Evolutionary conservation across 371 early-diverging fungal genomes (phyloP).

Genomic region (Chytridium lagenaria): DNA sequence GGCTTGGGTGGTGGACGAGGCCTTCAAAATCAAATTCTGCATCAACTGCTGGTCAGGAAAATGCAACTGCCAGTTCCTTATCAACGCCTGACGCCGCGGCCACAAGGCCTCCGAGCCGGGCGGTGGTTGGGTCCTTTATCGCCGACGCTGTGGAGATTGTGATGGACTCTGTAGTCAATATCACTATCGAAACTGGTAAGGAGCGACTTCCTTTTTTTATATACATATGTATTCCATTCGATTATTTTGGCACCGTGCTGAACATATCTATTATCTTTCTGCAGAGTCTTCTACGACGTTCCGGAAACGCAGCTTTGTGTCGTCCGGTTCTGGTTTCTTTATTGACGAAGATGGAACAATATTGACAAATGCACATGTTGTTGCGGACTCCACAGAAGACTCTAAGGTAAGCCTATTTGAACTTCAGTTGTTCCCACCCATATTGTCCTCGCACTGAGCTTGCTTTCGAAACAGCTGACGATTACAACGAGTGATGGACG

Average conservation of each 20-base stretch:
- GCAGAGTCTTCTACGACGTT: conserved; percentile 39
- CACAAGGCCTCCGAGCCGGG: not conserved
- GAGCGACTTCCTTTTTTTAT: not conserved
- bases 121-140: conserved; percentile 41
- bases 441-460: not conserved
- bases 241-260: too few relatives aligned
- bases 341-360: conserved; percentile 48
- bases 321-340: conserved; percentile 56
- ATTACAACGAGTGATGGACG: conserved; percentile 47
- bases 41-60: not conserved
- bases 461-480: conserved; percentile 31
- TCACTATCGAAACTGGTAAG: conserved; percentile 46
- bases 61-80: not conserved
- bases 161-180: conserved; percentile 52
- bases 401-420: conserved; percentile 35
- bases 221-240: too few relatives aligned
- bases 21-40: too few relatives aligned
- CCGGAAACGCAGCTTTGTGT: conserved; percentile 37
- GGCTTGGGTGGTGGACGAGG: conserved; percentile 1
- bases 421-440: not conserved
- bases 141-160: conserved; percentile 56
- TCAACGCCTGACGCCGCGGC: not conserved
- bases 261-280: too few relatives aligned
- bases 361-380: conserved; percentile 59
- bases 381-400: conserved; percentile 37